Base-by-base conservation (phyloP, 2,329 filamentous ascomycete species). In the Fusarium circinatum region DNA sequence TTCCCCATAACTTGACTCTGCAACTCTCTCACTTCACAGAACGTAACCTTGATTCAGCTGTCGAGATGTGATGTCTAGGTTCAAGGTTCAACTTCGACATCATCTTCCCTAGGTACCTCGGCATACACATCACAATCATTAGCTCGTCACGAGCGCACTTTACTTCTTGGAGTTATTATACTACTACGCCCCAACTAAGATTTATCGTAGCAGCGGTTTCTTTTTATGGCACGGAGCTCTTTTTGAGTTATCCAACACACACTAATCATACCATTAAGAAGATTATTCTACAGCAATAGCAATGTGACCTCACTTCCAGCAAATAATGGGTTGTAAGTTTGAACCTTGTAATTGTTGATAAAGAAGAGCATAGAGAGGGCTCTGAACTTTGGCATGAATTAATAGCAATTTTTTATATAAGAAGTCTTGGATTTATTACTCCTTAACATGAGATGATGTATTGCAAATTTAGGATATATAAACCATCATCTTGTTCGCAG, bases 71-170 rank as follows among this genome's bases (percentile, higher is more conserved):
- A 68, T 62, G 47, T 51, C 69, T 42, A 38, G 74, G 75, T 64
- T 73, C 73, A 76, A 54, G 66, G 64, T 62, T 72, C 32, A 67
- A 36, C 14, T 44, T 44, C n/a, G 34, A 54, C 57, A 64, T 59
- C 55, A 45, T 68, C 64, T 42, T 69, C 67, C 64, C 49, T 17
- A 17, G 62, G 45, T 28, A 56, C 59, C 47, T 38, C 41, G 57
- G 49, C 45, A 45, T 52, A 41, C 30, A 30, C 36, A 48, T 47
- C 38, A 68, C 48, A 63, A 39, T 28, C 22, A 49, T 34, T 60
- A 68, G 54, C 32, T 65, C 34, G 30, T 57, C 30, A 44, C 34
- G 58, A 56, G 45, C 34, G 7, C 49, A 49, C 62, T 49, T 73
- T 75, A 39, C 63, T 76, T 71, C 39, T 63, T 76, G 10, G 18